Evolutionary conservation across 2,329 filamentous ascomycete genomes (phyloP).

Genomic region (Botrytis deweyae): DNA sequence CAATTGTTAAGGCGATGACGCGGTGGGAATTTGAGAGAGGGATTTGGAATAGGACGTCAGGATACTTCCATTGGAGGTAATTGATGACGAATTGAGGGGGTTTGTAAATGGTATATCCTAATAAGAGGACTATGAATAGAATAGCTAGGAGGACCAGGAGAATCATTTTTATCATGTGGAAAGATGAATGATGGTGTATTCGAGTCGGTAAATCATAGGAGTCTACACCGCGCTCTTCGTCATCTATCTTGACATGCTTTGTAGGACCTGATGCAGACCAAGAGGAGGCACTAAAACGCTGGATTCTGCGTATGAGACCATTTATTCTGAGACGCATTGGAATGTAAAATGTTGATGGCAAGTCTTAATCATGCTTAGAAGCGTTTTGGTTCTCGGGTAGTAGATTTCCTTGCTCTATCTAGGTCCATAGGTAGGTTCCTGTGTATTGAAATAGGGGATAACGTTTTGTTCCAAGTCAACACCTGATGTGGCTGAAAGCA

Average conservation of each 20-base stretch:
- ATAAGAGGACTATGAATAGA: constrained; percentile 36
- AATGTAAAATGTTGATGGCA: not conserved
- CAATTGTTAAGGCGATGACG: constrained; percentile 79
- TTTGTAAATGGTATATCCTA: constrained; percentile 75
- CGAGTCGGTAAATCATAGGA: not conserved
- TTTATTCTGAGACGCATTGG: constrained; percentile 21
- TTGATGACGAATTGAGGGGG: constrained; percentile 70
- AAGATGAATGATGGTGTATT: not conserved
- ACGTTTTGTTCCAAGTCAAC: not conserved
- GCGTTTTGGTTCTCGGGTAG: not conserved
- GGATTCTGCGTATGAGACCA: constrained; percentile 11
- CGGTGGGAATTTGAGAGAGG: constrained; percentile 54
- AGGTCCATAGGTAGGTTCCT: not conserved
- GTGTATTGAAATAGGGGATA: not conserved
- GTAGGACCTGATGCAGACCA: constrained; percentile 9
- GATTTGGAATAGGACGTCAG: constrained; percentile 76
- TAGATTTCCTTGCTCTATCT: not conserved
- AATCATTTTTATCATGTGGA: constrained; percentile 24
- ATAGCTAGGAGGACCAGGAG: constrained; percentile 30
- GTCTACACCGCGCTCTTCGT: constrained; percentile 32
- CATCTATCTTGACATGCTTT: constrained; percentile 39
- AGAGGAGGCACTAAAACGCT: not conserved
- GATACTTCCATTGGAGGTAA: constrained; percentile 69
- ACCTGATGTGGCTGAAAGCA: constrained; percentile 5
- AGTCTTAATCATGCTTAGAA: not conserved